Evolutionary conservation across 768 basidiomycete genomes (phyloP).

Genomic region (Hypholoma fasciculare): DNA sequence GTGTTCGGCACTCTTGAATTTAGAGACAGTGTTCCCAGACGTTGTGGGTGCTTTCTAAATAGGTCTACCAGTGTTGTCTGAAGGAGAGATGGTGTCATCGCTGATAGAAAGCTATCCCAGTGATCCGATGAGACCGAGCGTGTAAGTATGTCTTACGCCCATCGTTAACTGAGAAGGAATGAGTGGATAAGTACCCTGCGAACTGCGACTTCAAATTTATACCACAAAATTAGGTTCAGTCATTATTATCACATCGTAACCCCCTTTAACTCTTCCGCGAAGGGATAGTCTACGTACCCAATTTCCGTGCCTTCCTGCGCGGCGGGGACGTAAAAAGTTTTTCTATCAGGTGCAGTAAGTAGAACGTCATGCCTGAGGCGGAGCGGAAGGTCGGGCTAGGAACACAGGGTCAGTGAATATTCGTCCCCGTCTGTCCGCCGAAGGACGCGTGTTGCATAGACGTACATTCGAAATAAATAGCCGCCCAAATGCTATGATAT

Average conservation of each 20-base stretch:
- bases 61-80: too few relatives aligned
- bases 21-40: too few relatives aligned
- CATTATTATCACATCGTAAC: not conserved
- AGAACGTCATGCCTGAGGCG: conserved; percentile 32
- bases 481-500: conserved; percentile 30
- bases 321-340: conserved; percentile 37
- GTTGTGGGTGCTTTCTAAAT: too few relatives aligned
- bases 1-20: not conserved
- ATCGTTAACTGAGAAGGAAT: too few relatives aligned
- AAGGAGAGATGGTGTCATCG: too few relatives aligned
- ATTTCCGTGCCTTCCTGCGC: conserved; percentile 20
- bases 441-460: conserved; percentile 6
- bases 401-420: not conserved
- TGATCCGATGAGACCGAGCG: too few relatives aligned
- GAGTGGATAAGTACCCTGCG: too few relatives aligned
- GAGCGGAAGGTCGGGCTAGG: conserved; percentile 42
- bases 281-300: conserved; percentile 31
- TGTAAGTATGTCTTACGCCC: too few relatives aligned
- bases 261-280: conserved; percentile 11
- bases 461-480: conserved; percentile 33
- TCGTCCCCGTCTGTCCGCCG: not conserved
- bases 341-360: conserved; percentile 30
- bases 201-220: too few relatives aligned
- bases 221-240: too few relatives aligned
- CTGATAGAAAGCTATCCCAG: too few relatives aligned